phyloP scores from a whole-genome alignment of 2,329 filamentous ascomycete species.

The Fusarium continuum region DNA sequence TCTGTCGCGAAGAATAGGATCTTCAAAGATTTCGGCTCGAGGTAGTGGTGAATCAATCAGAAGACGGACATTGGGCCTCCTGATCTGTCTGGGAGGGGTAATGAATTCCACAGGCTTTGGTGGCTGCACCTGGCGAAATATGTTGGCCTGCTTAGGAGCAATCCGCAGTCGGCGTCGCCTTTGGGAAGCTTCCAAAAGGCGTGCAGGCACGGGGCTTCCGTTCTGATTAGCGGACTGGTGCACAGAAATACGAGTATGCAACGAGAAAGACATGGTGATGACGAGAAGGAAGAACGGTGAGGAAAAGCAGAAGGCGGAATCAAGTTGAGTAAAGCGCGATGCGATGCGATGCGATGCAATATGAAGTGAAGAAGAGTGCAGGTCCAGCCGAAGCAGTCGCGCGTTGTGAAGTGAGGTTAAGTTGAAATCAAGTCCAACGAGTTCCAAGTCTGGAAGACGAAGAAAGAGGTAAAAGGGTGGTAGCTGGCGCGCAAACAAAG shows the following conservation, averaged over 20 bases:
- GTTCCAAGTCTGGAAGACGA: background rate
- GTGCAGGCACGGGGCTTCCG: conserved; percentile 11
- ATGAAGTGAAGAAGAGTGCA: background rate
- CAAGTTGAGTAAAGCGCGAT: background rate
- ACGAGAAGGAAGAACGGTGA: background rate
- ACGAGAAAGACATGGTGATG: conserved; percentile 19
- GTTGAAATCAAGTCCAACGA: background rate
- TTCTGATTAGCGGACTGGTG: conserved; percentile 19
- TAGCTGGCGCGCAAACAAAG: conserved; percentile 3
- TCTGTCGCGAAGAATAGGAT: conserved; percentile 6
- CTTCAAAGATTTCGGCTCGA: conserved; percentile 15
- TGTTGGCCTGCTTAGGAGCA: background rate
- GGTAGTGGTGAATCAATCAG: conserved; percentile 26
- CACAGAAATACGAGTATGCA: conserved; percentile 2
- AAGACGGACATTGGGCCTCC: conserved; percentile 15
- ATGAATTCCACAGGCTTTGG: background rate
- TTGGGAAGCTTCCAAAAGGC: conserved; percentile 12
- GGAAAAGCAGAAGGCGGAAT: background rate
- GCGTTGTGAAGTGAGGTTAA: conserved; percentile 1
- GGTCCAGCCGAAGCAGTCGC: conserved; percentile 6
- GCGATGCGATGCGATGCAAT: background rate
- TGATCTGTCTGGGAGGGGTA: conserved; percentile 24
- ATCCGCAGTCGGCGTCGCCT: conserved; percentile 13
- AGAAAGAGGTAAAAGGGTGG: background rate
- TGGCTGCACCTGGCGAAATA: background rate